phyloP scores from a whole-genome alignment of 2,329 filamentous ascomycete species.

The Fusarium sororula region DNA sequence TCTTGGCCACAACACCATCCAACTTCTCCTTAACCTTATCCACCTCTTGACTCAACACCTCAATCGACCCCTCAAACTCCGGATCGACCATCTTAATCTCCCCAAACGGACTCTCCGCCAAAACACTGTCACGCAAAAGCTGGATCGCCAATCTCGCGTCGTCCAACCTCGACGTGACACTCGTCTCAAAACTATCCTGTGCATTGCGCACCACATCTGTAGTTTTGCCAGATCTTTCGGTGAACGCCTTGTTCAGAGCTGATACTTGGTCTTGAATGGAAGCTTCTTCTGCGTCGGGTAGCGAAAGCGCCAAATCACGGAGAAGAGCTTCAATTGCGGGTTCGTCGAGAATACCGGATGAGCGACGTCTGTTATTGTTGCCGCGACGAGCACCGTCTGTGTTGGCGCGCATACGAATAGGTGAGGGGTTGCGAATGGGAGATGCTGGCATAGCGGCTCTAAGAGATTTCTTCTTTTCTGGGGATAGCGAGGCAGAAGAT shows the following conservation, averaged over 20 bases:
- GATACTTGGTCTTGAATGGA: constrained; percentile 40
- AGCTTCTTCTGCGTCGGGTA: constrained; percentile 48
- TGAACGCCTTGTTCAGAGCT: constrained; percentile 48
- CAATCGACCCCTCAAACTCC: constrained; percentile 62
- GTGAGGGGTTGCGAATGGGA: constrained; percentile 49
- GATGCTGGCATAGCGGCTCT: constrained; percentile 45
- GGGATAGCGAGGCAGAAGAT: constrained; percentile 44
- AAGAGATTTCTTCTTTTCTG: constrained; percentile 36
- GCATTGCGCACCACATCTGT: constrained; percentile 55
- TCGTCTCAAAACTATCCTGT: constrained; percentile 61
- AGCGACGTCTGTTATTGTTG: constrained; percentile 44
- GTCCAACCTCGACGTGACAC: constrained; percentile 52
- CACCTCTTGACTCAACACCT: constrained; percentile 57
- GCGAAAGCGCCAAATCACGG: constrained; percentile 55
- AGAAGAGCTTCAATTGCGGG: constrained; percentile 59
- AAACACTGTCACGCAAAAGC: constrained; percentile 59
- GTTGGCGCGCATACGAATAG: constrained; percentile 47
- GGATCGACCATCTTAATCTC: constrained; percentile 61
- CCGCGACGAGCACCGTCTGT: constrained; percentile 28
- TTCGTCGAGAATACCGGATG: constrained; percentile 50
- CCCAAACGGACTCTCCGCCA: constrained; percentile 61
- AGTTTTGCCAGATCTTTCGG: constrained; percentile 54
- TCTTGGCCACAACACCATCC: constrained; percentile 49
- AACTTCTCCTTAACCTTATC: constrained; percentile 52
- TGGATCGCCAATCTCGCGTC: constrained; percentile 60